Evolutionary conservation across 306 rosid species (phyloP), one percentile per base, ranked within the genome.

Genomic region (Acacia acuminata): DNA sequence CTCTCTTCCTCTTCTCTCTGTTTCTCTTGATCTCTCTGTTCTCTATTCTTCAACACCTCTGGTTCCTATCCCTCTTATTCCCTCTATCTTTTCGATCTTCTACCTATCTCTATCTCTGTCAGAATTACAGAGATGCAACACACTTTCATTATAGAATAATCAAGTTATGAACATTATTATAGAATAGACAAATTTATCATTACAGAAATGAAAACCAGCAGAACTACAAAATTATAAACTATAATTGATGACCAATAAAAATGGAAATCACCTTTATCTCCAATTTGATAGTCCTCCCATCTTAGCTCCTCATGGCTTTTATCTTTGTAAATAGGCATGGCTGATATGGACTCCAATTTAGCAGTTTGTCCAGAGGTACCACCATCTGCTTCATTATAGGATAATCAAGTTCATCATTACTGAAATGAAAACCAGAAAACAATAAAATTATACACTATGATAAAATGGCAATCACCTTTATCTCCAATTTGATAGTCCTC

Each of bases 281-380:
- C 97, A 85, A 79, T 30, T 82, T 96, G 98, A 89, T 96, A 90
- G 86, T 96, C 99, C 83, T 96, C 98, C 98, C 98, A 96, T 89
- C 98, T 89, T 71, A 94, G 90, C 88, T 96, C 98, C 79, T 51
- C 56, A 51, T 15, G 56, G 56, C n/a, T 50, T 16, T 50, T 51
- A 51, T 51, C 56, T 83, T 88, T 96, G 91, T 91, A 96, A 77
- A 77, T 64, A 69, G 97, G 85, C 99, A 96, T 96, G 47, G 98
- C 97, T 32, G 99, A 96, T 84, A 96, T 92, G 51, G 99, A 96
- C 89, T 91, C 94, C 82, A 96, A 91, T 82, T 90, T 94, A 22
- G 85, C 97, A 78, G 91, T 64, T 85, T 82, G 91, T 40, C 88
- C 88, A 66, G 89, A 78, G 55, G 91, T 42, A 73, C 97, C 94